Base-by-base conservation (phyloP, 2,329 filamentous ascomycete species). In the Pseudocercospora crystallina region DNA sequence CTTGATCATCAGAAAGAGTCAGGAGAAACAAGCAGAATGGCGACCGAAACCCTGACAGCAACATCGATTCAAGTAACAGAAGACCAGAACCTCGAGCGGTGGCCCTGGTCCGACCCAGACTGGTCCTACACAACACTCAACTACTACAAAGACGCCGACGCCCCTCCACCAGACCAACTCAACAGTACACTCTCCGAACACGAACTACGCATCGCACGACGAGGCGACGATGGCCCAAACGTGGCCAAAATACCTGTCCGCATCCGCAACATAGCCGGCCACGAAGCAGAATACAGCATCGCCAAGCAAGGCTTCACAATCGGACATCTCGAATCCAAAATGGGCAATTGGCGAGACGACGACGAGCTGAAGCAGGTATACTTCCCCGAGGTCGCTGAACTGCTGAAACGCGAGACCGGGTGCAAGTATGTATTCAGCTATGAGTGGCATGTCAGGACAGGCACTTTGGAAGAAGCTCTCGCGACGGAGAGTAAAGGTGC, bases 241-340 rank as follows among this genome's bases (percentile, higher is more conserved):
- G 37, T 58, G 35, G 35, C 17, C 10, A 44, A 34, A 38, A 43
- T 35, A 2, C 47, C 53, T 2, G 48, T 56, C 41, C 43, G 47
- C 30, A 56, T 58, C 14, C 44, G 47, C 17, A 58, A 58, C 44
- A 58, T 58, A 20, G 33, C 45, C 15, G 53, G 53, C 15, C 31
- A 42, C 9, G 45, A 51, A 41, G 26, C 31, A 5, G 33, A 52
- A 15, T 56, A 49, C 45, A 47, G n/a, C 32, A 41, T 56, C 13
- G 12, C 31, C 13, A 42, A 14, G n/a, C 49, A 58, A 12, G 56
- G 53, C 30, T 58, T 58, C 53, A 47, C 30, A 5, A 35, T 58
- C 39, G 40, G 15, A 35, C 44, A 37, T 29, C 44, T 56, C 8
- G 11, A 13, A 9, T 51, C 39, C 12, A 32, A 37, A 10, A 43